Evolutionary conservation across 1,284 basidiomycete species (phyloP), one percentile per base, ranked within the genome.

Genomic region (Fomes fomentarius): DNA sequence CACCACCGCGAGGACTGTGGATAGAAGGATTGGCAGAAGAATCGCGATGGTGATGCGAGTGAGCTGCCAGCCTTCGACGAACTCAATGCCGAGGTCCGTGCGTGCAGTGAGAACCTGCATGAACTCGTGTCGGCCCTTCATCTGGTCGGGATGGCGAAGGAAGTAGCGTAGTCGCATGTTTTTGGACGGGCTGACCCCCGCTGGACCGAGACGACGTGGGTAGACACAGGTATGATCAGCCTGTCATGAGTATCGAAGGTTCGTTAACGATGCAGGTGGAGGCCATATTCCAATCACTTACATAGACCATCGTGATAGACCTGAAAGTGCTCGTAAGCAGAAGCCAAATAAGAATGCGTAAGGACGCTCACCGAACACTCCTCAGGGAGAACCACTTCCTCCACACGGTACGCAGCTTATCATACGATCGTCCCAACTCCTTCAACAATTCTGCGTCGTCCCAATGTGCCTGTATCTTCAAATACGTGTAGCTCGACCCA

Each of bases 61-160:
- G 33, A 62, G 43, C 47, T 62, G 56, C 60, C 60, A 65, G 22
- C 60, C 56, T 47, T 65, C 62, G 19, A 65, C 53, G 47, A 62
- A 65, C 45, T 63, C 60, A 35, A 65, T 57, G 11, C 63, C 62
- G 43, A 57, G 47, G n/a, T 58, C 54, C 3, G 52, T 50, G 26
- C 54, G 50, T 14, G 44, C 51, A 6, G 62, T 63, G n/a, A 65
- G 53, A 4, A 56, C 62, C 15, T 60, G 58, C 60, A 65, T 61
- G 51, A 63, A 63, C 52, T 65, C 62, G 47, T 51, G 55, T 3
- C 55, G 53, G 12, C 55, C 60, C 14, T 44, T 47, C 60, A 62
- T 58, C 30, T 56, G 39, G 9, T 55, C 54, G 3, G 63, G 63
- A 38, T 65, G 62, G 21, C 55, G 56, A 9, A 65, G 57, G 33